Conservation (phyloP, 208 protist genomes). For the Wallacemonas sp. region DNA sequence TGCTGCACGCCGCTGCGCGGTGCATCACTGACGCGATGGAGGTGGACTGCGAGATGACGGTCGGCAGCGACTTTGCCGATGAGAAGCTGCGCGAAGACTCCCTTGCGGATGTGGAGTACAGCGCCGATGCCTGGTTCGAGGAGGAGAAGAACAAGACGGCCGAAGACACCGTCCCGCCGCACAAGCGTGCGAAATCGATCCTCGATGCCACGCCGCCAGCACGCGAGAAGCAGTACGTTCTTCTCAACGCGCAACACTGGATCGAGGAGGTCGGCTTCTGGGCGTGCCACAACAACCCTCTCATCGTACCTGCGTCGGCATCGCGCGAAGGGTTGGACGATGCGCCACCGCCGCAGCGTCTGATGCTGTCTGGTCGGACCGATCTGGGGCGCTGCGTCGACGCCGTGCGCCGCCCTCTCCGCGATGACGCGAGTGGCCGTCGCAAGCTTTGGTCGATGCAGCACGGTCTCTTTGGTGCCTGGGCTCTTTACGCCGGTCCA, state of each 20-base stretch:
- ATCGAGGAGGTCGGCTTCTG: slow-evolving; percentile 83
- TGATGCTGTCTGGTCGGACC: background rate
- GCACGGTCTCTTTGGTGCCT: background rate
- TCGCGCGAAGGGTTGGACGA: background rate
- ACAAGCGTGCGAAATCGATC: no score
- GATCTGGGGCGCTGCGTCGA: slow-evolving; percentile 4
- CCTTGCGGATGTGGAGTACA: background rate
- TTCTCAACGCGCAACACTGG: slow-evolving; percentile 66
- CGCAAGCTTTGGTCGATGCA: background rate
- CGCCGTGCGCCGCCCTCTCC: background rate
- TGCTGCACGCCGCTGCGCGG: slow-evolving; percentile 36
- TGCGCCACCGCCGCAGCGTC: background rate
- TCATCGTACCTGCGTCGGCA: slow-evolving; percentile 22
- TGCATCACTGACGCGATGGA: slow-evolving; percentile 39
- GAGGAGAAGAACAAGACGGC: no score
- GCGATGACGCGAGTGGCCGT: background rate
- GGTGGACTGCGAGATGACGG: slow-evolving; percentile 43
- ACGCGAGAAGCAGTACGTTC: slow-evolving; percentile 22
- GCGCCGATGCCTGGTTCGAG: no score
- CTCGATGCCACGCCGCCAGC: no score
- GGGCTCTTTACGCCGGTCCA: background rate
- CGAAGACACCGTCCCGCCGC: no score
- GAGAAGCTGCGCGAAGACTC: background rate
- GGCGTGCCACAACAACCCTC: slow-evolving; percentile 67
- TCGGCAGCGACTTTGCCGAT: slow-evolving; percentile 7